Conservation (phyloP, 2,329 filamentous ascomycete genomes). For the Colletotrichum melonis region DNA sequence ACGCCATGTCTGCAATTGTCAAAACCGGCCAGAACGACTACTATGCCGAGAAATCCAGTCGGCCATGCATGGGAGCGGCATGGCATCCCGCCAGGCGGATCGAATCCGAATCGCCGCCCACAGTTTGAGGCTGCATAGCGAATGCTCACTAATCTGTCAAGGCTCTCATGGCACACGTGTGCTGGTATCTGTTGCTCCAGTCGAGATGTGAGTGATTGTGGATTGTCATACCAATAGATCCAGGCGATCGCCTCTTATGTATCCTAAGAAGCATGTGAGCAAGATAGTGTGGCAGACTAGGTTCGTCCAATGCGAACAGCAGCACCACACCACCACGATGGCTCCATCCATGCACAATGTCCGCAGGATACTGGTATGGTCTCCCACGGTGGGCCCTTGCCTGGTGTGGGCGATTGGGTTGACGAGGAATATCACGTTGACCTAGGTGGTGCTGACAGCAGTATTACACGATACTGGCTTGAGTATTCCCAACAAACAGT, state of each 20-base stretch:
- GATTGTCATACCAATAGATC: not conserved
- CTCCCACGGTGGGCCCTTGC: not conserved
- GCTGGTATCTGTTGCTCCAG: not conserved
- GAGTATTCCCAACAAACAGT: not conserved
- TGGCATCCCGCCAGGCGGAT: constrained; percentile 25
- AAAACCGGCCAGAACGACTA: not conserved
- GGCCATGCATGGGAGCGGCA: constrained; percentile 4
- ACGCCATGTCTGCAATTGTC: not conserved
- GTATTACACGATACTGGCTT: not conserved
- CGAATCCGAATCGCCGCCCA: constrained; percentile 11
- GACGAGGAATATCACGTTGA: not conserved
- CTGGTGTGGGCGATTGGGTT: not conserved
- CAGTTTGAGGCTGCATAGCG: not conserved
- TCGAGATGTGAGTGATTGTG: not conserved
- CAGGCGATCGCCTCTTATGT: not conserved
- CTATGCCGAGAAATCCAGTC: not conserved
- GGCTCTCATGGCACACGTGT: not conserved
- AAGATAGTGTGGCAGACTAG: constrained; percentile 12
- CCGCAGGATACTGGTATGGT: not conserved
- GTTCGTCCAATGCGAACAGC: constrained; percentile 26
- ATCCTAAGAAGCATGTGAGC: constrained; percentile 3
- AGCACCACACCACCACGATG: not conserved
- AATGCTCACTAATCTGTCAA: not conserved
- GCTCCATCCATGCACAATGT: not conserved
- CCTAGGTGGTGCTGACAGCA: not conserved